These are phyloP conservation scores for Chlorella ohadii DNA, from an alignment of 139 green algal species.

Conservation along the genomic window DNA sequence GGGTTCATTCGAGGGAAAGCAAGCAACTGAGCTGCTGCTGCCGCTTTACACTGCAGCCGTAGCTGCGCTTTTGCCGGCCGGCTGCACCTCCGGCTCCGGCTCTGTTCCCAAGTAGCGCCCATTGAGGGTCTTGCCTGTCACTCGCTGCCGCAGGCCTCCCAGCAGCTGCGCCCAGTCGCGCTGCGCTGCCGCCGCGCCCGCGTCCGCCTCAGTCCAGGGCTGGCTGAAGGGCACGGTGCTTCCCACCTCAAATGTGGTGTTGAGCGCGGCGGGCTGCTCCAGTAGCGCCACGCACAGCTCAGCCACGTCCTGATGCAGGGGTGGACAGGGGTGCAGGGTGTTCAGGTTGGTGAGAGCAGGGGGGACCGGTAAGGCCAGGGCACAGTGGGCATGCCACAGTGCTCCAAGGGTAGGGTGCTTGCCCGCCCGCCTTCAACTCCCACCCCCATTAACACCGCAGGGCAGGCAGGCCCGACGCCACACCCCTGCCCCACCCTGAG, in stretches of 20 bases:
- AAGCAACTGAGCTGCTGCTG: too few relatives aligned
- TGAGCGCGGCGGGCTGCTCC: constrained; percentile 38
- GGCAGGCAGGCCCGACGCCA: too few relatives aligned
- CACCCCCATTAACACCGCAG: too few relatives aligned
- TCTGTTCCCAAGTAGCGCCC: constrained; percentile 73
- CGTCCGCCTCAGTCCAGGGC: constrained; percentile 54
- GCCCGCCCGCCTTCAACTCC: too few relatives aligned
- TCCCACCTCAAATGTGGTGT: constrained; percentile 92
- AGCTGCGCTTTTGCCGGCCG: not conserved
- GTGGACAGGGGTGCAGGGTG: not conserved
- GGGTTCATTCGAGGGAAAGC: too few relatives aligned
- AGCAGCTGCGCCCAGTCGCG: constrained; percentile 64
- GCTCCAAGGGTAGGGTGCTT: too few relatives aligned
- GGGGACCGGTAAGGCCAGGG: too few relatives aligned
- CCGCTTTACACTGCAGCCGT: not conserved
- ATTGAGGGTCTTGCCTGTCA: constrained; percentile 79
- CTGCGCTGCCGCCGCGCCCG: constrained; percentile 3
- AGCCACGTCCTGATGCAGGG: constrained; percentile 79
- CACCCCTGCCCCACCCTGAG: too few relatives aligned
- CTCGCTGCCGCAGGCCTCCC: constrained; percentile 46
- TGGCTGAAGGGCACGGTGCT: constrained; percentile 83
- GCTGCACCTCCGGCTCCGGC: constrained; percentile 46
- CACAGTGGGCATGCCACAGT: too few relatives aligned
- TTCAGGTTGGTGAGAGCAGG: not conserved
- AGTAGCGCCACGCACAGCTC: constrained; percentile 84